Evolutionary conservation across 1,139 yeast genomes (phyloP), one percentile per base, ranked within the genome.

Genomic region (Geotrichum candidum): DNA sequence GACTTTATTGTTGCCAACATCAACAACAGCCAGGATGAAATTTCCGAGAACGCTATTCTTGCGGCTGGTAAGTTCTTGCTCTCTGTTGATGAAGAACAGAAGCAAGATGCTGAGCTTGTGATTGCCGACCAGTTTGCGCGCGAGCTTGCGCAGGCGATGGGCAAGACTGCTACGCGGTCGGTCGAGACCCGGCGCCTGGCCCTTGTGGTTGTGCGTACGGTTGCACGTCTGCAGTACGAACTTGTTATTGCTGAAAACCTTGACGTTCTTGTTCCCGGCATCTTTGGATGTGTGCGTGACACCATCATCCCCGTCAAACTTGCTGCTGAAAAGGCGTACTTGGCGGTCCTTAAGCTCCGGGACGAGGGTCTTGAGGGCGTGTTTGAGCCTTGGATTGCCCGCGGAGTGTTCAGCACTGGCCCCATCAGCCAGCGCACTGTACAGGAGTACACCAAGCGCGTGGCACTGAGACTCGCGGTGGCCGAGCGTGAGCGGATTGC

Each of bases 301-400:
- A 81, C 86, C 18, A 79, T 89, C 56, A 90, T 94, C 69, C 98
- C 99, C 3, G 87, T 94, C 68, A 91, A 91, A 71, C 80, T 94
- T 65, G 97, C 98, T 0, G 96, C 97, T 3, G 99, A 94, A 74
- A 90, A 90, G 78, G 92, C 96, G 0, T 92, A 82, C 73, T 75
- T 92, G 69, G 84, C 91, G 1, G 74, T 90, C 25, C 86, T 91
- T 73, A 79, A 82, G 61, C 78, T 92, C 66, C 86, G 90, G 33
- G 91, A 87, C 52, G 94, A 90, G 64, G 82, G 77, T n/a, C 79
- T 80, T n/a, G 76, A 82, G 76, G 74, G 67, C 0, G 72, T 75
- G 33, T 90, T 90, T 76, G 82, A 82, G 58, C 68, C 71, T 15
- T 94, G 97, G 97, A 75, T 81, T 53, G 70, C 68, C 2, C 64